phyloP scores from a whole-genome alignment of 495 filamentous ascomycete genomes.

The Ramalina intermedia region DNA sequence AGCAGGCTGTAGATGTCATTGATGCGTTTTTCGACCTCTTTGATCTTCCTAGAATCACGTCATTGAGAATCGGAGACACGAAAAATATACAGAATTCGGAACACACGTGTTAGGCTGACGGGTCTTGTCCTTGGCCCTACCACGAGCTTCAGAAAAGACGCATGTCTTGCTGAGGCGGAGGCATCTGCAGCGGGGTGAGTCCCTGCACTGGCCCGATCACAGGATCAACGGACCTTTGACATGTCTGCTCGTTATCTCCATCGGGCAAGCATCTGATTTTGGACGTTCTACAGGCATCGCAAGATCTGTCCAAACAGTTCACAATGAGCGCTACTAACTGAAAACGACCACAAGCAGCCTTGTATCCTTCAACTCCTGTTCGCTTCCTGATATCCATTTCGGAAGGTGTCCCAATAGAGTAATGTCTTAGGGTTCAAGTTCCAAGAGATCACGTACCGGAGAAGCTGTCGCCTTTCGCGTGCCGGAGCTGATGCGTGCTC shows the following conservation, averaged over 20 bases:
- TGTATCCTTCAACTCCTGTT: too few relatives aligned
- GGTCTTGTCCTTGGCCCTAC: background rate
- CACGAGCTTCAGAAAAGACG: slow-evolving; percentile 3
- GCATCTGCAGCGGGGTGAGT: background rate
- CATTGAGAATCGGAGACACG: background rate
- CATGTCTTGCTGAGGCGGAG: slow-evolving; percentile 3
- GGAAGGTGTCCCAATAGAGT: too few relatives aligned
- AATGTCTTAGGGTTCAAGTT: too few relatives aligned
- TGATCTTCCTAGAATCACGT: background rate
- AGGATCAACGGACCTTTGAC: slow-evolving; percentile 3
- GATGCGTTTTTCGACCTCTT: slow-evolving; percentile 5
- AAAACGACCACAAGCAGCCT: too few relatives aligned
- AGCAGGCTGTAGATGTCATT: slow-evolving; percentile 5
- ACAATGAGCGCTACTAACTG: too few relatives aligned
- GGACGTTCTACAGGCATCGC: slow-evolving; percentile 2
- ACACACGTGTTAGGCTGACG: background rate
- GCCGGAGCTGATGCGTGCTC: too few relatives aligned
- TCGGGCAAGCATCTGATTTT: slow-evolving; percentile 5
- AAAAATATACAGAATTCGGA: background rate
- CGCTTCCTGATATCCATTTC: too few relatives aligned
- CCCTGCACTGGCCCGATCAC: background rate
- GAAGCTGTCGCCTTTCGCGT: too few relatives aligned
- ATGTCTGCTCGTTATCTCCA: background rate
- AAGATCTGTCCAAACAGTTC: background rate
- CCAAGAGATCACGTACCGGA: too few relatives aligned